These are phyloP conservation scores for Beauveria australis DNA, from an alignment of 2,329 filamentous ascomycete genomes.

Conservation along the genomic window DNA sequence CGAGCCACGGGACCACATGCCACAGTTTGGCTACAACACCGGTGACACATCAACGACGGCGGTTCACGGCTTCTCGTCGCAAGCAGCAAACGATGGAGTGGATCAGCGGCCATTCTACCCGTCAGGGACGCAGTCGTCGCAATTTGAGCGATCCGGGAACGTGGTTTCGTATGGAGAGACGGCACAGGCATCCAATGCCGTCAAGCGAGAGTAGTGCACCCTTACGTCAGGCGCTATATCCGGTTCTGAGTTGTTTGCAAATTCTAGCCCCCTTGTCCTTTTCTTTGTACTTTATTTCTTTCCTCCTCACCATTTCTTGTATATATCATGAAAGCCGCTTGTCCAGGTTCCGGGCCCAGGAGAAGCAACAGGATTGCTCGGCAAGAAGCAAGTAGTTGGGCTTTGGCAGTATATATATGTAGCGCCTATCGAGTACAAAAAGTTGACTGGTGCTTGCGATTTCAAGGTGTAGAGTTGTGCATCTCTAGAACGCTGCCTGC, in stretches of 20 bases:
- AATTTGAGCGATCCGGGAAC: background rate
- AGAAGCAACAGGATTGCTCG: conserved; percentile 10
- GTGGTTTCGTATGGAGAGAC: background rate
- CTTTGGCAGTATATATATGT: conserved; percentile 8
- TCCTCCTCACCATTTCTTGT: background rate
- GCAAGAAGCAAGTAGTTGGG: background rate
- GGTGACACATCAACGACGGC: background rate
- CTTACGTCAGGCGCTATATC: background rate
- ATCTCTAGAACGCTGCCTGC: background rate
- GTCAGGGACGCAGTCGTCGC: background rate
- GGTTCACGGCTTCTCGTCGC: background rate
- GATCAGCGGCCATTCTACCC: background rate
- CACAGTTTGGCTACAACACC: background rate
- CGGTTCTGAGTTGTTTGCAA: background rate
- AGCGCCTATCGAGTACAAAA: background rate
- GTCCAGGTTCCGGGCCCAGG: background rate
- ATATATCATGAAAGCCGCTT: conserved; percentile 5
- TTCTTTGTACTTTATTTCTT: conserved; percentile 5
- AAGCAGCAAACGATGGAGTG: background rate
- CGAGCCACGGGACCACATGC: background rate
- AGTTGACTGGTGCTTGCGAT: background rate
- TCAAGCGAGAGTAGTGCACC: background rate
- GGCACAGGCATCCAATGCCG: background rate
- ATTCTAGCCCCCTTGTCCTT: background rate
- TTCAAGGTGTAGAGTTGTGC: background rate